Base-by-base conservation (phyloP, 108 stramenopile species). In the Cyclotella distinguenda region DNA sequence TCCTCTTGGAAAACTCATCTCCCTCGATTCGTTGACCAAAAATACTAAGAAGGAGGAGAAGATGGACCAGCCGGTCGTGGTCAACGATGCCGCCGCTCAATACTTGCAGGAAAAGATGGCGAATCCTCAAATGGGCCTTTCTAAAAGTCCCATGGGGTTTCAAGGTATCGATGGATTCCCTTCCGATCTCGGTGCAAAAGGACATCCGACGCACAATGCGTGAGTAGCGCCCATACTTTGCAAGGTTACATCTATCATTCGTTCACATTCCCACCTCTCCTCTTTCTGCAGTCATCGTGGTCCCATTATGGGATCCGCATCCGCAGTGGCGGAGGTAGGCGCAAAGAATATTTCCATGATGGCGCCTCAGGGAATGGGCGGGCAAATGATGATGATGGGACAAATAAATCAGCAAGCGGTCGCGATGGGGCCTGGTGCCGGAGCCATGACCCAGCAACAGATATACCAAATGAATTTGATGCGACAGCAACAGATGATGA, bases 1-100 rank as follows among this genome's bases (percentile, higher is more conserved):
- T 77, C 91, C 91, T 5, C 35, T 93, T 60, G 69, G 84, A 40
- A 81, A 71, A 33, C 74, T 93, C 44, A 88, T 93, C 50, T 86
- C 85, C 0, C 78, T 93, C 18, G 91, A 93, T 64, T 78, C 84
- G 19, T 64, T 93, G 36, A 66, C 82, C 22, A 90, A 90, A 70
- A 92, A 92, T 77, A 18, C 57, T 23, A 72, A 77, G 57, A 82
- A 78, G 47, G 64, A 82, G 52, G 46, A 54, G 13, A 68, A 84
- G 66, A 44, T 69, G 4, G 60, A 74, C 23, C 38, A 77, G 25
- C 71, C 78, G 16, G 49, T 74, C 13, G 48, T 40, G 30, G 66
- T 63, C 55, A 47, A 60, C 6, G 78, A 66, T 19, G 78, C 80
- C 4, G 48, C 72, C n/a, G 31, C 38, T 23, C 73, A 69, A 47